Evolutionary conservation across 805 yeast species (phyloP).

Genomic region (Candida manassasensis): DNA sequence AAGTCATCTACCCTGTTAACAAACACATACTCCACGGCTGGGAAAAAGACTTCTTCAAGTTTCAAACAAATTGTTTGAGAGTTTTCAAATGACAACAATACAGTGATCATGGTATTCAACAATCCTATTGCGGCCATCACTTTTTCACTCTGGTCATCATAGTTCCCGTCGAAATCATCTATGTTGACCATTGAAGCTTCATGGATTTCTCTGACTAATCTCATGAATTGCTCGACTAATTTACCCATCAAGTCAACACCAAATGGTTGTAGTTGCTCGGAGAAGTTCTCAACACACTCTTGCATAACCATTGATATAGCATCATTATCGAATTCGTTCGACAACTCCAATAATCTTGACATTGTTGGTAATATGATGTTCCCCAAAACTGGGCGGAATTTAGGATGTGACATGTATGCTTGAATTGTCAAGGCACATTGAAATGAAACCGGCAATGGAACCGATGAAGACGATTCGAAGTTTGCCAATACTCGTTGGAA

Average conservation of each 20-base stretch:
- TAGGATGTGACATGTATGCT: constrained; percentile 60
- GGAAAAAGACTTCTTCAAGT: constrained; percentile 64
- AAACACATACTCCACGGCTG: constrained; percentile 66
- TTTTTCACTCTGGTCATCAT: constrained; percentile 52
- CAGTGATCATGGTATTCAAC: constrained; percentile 75
- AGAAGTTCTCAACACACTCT: constrained; percentile 85
- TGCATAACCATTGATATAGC: constrained; percentile 88
- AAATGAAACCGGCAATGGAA: constrained; percentile 67
- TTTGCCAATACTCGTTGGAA: constrained; percentile 32
- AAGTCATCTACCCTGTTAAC: constrained; percentile 66
- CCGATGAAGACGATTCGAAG: constrained; percentile 18
- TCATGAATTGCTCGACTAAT: constrained; percentile 64
- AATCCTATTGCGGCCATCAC: constrained; percentile 79
- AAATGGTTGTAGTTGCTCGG: constrained; percentile 84
- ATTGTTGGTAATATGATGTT: constrained; percentile 72
- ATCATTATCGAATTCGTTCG: constrained; percentile 83
- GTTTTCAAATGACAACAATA: constrained; percentile 77
- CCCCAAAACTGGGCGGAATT: constrained; percentile 65
- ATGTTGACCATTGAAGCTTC: constrained; percentile 43
- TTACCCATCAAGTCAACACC: constrained; percentile 52
- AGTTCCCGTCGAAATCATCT: constrained; percentile 24
- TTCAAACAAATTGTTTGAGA: constrained; percentile 60
- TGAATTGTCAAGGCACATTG: constrained; percentile 85
- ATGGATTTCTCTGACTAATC: constrained; percentile 37
- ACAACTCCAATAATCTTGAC: constrained; percentile 68